Evolutionary conservation across 805 yeast genomes (phyloP).

Genomic region (Starmerella gropengiesseri): DNA sequence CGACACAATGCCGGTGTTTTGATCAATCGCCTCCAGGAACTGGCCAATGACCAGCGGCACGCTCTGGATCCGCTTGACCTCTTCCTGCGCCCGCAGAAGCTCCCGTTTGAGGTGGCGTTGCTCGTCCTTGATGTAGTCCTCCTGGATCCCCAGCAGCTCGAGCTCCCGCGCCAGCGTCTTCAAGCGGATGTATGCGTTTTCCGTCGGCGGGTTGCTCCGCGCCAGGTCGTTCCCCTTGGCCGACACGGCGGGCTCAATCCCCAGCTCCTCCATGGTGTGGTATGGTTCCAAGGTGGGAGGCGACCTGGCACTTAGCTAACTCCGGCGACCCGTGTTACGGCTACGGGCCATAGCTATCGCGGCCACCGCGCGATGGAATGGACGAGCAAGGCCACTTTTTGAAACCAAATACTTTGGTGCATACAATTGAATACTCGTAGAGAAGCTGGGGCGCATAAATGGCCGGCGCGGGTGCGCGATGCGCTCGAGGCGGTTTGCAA

Average conservation of each 20-base stretch:
- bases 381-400: no score
- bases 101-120: slow-evolving; percentile 94
- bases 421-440: no score
- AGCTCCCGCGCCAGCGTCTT: slow-evolving; percentile 86
- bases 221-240: slow-evolving; percentile 5
- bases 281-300: background rate
- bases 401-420: no score
- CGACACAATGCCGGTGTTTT: slow-evolving; percentile 90
- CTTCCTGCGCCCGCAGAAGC: slow-evolving; percentile 93
- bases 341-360: background rate
- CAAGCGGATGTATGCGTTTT: slow-evolving; percentile 70
- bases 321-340: background rate
- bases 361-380: background rate
- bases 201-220: slow-evolving; percentile 14
- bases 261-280: slow-evolving; percentile 20
- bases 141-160: slow-evolving; percentile 76
- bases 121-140: slow-evolving; percentile 95
- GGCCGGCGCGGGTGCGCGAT: no score
- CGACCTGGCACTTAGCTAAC: slow-evolving; percentile 1
- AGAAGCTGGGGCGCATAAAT: no score
- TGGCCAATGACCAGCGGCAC: slow-evolving; percentile 98
- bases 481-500: no score
- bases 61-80: slow-evolving; percentile 92
- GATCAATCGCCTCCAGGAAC: slow-evolving; percentile 93
- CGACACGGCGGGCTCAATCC: slow-evolving; percentile 15